Conservation (phyloP, 192 early-diverging fungal genomes). For the Backusella psychrophila region DNA sequence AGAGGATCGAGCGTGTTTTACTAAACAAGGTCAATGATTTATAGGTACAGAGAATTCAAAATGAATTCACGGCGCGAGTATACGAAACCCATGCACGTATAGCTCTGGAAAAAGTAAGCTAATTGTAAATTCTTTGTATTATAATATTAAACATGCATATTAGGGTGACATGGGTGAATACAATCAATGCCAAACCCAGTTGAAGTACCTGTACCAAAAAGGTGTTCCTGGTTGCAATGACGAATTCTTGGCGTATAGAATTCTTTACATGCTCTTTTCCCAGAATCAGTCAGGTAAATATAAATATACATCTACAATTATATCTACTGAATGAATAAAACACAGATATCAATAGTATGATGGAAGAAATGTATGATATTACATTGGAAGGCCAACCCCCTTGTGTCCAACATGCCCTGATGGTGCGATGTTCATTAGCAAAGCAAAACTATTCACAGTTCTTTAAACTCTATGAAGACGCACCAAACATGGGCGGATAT, state of each 20-base stretch:
- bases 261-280: conserved; percentile 89
- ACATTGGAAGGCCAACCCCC: conserved; percentile 45
- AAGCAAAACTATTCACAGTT: conserved; percentile 83
- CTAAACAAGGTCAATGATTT: neutral
- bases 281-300: conserved; percentile 73
- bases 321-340: too few species aligned
- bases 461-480: conserved; percentile 73
- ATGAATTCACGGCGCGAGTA: conserved; percentile 90
- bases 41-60: conserved; percentile 86
- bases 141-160: too few species aligned
- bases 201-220: conserved; percentile 82
- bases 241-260: conserved; percentile 93
- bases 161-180: conserved; percentile 95
- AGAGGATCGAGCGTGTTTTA: too few species aligned
- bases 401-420: conserved; percentile 79
- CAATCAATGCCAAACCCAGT: conserved; percentile 96
- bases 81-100: conserved; percentile 96
- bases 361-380: conserved; percentile 61
- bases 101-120: conserved; percentile 82
- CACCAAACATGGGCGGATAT: conserved; percentile 87
- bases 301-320: too few species aligned
- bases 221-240: conserved; percentile 69
- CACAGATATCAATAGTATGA: conserved; percentile 73
- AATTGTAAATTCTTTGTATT: too few species aligned
- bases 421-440: conserved; percentile 75